Percentiles rank a stretch among this genome's conserved stretches.
phyloP scores from a whole-genome alignment of 805 yeast genomes.

The Yamadazyma sp. region DNA sequence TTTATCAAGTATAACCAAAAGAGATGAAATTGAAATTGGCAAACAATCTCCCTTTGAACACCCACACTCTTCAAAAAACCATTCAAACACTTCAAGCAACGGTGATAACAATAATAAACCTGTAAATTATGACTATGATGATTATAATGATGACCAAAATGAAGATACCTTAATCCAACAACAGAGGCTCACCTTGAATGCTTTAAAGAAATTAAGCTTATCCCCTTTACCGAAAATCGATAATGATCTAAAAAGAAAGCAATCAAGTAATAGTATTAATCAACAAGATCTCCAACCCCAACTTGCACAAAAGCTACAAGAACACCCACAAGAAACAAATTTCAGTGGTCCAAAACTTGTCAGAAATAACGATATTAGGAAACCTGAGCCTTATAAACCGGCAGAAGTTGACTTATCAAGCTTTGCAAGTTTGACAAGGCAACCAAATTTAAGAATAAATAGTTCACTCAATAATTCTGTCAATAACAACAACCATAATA shows the following conservation, averaged over 20 bases:
- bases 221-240: conserved; percentile 38
- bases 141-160: conserved; percentile 28
- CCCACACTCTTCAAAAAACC: conserved; percentile 8
- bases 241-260: conserved; percentile 14
- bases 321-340: neutral
- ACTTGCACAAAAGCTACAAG: too few relatives aligned
- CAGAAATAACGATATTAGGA: conserved; percentile 2
- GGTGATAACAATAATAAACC: conserved; percentile 1
- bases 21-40: conserved; percentile 39
- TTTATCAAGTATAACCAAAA: conserved; percentile 34
- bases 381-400: conserved; percentile 38
- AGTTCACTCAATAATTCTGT: neutral
- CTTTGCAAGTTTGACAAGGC: conserved; percentile 44
- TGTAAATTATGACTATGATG: conserved; percentile 12
- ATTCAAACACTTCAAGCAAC: neutral
- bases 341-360: neutral
- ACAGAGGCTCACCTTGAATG: conserved; percentile 40
- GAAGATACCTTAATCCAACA: conserved; percentile 37
- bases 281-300: too few relatives aligned
- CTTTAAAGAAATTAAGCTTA: conserved; percentile 40
- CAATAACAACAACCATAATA: neutral
- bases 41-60: conserved; percentile 35
- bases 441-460: conserved; percentile 22
- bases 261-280: conserved; percentile 3
- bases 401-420: conserved; percentile 45